These are phyloP conservation scores for Ajuga reptans DNA, from an alignment of 305 asterid genomes.

Conservation along the genomic window DNA sequence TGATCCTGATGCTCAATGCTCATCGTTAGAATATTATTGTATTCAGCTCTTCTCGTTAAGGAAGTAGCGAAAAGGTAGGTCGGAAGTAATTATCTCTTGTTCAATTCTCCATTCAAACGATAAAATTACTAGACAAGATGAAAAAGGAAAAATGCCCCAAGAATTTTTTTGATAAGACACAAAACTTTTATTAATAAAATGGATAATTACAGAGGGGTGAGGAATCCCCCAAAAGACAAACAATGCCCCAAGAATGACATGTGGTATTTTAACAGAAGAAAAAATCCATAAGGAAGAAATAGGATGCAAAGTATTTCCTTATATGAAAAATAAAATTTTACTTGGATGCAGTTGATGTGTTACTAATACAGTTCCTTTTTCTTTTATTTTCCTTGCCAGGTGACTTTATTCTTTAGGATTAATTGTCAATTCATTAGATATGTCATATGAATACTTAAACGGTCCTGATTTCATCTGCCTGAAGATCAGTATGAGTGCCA, in stretches of 20 bases:
- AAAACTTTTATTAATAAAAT: no score
- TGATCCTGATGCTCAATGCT: neutral
- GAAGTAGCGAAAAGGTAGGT: no score
- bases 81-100: slow-evolving; percentile 8
- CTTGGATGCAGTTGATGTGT: neutral
- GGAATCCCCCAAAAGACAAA: no score
- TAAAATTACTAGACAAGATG: neutral
- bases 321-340: neutral
- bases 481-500: no score
- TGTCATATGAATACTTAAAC: neutral
- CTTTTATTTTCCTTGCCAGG: neutral
- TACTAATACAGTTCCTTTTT: neutral
- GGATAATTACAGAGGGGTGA: no score
- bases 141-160: neutral
- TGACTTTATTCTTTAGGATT: neutral
- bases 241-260: neutral
- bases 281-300: neutral
- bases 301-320: neutral
- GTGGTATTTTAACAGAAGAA: neutral
- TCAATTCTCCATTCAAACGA: slow-evolving; percentile 7
- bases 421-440: neutral
- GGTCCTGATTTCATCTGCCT: neutral
- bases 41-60: no score
- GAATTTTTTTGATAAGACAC: no score
- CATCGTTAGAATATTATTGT: neutral